Evolutionary conservation across 805 yeast genomes (phyloP), one percentile per base, ranked within the genome.

Genomic region (Zygosaccharomyces siamensis): DNA sequence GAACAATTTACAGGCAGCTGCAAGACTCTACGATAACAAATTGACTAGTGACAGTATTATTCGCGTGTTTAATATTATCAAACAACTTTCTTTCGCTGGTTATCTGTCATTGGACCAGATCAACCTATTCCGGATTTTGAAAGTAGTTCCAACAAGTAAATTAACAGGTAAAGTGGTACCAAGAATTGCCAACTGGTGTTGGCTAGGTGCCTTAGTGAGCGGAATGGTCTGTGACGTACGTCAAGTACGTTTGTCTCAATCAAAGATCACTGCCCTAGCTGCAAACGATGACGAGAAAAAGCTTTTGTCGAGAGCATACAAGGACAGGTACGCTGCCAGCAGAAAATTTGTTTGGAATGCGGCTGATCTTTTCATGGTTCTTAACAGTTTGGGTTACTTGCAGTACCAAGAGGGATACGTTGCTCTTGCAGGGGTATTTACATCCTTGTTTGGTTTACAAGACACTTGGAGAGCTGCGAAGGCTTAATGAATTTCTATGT

Each of bases 341-440:
- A 76, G 83, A 60, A 86, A 81, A 69, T 70, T 88, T 51, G 67
- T 84, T 26, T 86, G 92, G 87, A 92, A 89, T 64, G 64, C 77
- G 8, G 75, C 85, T 52, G 97, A 90, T 69, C 63, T 79, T 54
- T 74, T 85, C 53, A 83, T 90, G 60, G 95, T 93, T 10, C 71
- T 83, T 62, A 81, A 85, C 67, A 78, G 81, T 46, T 76, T 86
- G 67, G 74, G 77, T 49, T 70, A 73, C 68, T 71, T 85, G 58
- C 73, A 74, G 57, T 72, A 80, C 59, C 79, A 81, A 63, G 97
- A 90, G 58, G 93, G 95, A 43, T 75, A 82, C 37, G 79, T 89
- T 44, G 97, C 95, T 32, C 70, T 83, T 49, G 89, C 93, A 33
- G 98, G 98, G 63, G 76, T 85, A 23, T 70, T 86, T 50, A 89